Base-by-base conservation (phyloP, 2,329 filamentous ascomycete genomes). In the Aspergillus alliaceus region DNA sequence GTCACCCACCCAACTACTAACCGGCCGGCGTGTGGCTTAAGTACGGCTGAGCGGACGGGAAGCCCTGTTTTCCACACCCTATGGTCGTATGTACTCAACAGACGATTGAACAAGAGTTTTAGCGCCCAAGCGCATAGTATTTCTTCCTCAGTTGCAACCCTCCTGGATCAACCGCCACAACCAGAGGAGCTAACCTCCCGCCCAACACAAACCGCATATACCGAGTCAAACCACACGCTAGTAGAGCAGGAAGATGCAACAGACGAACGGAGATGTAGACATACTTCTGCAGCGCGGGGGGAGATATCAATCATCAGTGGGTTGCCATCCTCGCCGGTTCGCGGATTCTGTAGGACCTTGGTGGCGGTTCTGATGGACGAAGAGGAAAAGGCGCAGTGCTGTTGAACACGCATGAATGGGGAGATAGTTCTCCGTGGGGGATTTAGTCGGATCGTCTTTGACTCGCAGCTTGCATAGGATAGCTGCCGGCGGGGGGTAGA, bases 301-400 rank as follows among this genome's bases (percentile, higher is more conserved):
- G 92, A 96, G 60, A 98, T 96, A 53, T 89, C 88, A 24, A 99
- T 82, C 65, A 80, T 79, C 87, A 96, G 91, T 20, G 88, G 84
- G n/a, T 91, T 88, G 25, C 93, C 93, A 54, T 93, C 86, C 31
- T 96, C 90, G 71, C 95, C 90, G 55, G 82, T 83, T 64, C 88
- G 86, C 0, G 91, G 90, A 71, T 98, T 96, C 57, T 75, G 70
- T 42, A 72, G 61, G 15, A 80, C 75, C 54, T 82, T 79, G 15
- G 76, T 77, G 51, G 75, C 77, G 44, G 60, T 64, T 40, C 55
- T 67, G 32, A 60, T 34, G 24, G 67, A 54, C 31, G 76, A 73
- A 34, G 69, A 70, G 24, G 73, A 77, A 57, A 80, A 73, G 15
- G 63, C 60, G 34, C 64, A 61, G 34, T 59, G 63, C 18, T 70